phyloP scores from a whole-genome alignment of 2,329 filamentous ascomycete species.

The Capronia coronata region DNA sequence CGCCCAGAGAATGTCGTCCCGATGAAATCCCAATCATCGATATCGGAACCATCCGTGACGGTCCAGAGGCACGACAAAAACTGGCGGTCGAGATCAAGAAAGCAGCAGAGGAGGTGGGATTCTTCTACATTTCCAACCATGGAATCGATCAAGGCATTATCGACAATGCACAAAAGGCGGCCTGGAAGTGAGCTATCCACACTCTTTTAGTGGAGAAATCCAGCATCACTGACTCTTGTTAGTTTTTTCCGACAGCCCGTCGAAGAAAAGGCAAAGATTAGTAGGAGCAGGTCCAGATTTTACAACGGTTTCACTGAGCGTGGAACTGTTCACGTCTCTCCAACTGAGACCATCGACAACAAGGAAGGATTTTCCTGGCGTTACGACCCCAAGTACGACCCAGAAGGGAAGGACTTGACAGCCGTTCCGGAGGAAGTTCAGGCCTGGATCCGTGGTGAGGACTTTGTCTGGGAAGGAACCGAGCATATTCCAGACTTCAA shows the following conservation, averaged over 20 bases:
- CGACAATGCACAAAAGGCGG: neutral
- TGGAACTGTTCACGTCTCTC: constrained; percentile 19
- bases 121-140: constrained; percentile 46
- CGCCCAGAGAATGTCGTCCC: constrained; percentile 36
- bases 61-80: constrained; percentile 33
- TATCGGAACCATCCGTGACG: constrained; percentile 37
- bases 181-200: neutral
- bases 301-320: constrained; percentile 16
- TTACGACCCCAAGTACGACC: constrained; percentile 51
- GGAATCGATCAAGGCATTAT: constrained; percentile 31
- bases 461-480: constrained; percentile 50
- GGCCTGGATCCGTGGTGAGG: constrained; percentile 42
- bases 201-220: too few relatives aligned
- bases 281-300: constrained; percentile 43
- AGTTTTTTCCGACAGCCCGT: constrained; percentile 40
- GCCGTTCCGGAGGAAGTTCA: constrained; percentile 42
- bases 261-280: constrained; percentile 43
- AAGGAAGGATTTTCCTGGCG: constrained; percentile 49
- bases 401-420: constrained; percentile 37
- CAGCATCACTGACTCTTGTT: too few relatives aligned
- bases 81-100: constrained; percentile 40
- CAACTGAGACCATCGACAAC: constrained; percentile 38
- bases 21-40: constrained; percentile 51
- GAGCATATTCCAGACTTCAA: constrained; percentile 45
- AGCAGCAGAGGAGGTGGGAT: constrained; percentile 46